A percentile compares a stretch with the other conserved stretches of the same genome.
These are phyloP conservation scores for Colletotrichum godetiae DNA, from an alignment of 2,329 filamentous ascomycete genomes.

Conservation along the genomic window DNA sequence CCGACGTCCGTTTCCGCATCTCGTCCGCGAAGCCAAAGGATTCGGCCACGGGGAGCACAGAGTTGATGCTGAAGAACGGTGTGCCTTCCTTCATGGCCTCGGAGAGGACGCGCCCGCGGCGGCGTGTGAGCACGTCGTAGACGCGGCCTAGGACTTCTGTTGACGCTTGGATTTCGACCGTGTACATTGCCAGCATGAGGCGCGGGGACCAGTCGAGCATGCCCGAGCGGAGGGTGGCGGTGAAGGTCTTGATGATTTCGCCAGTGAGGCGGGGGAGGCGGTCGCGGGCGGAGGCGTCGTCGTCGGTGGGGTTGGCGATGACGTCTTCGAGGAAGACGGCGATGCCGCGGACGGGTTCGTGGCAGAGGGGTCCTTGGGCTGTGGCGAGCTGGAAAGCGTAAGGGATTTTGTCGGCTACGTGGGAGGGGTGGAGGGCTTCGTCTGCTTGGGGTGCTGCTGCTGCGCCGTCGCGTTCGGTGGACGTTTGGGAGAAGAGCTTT, in stretches of 20 bases:
- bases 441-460: constrained; percentile 51
- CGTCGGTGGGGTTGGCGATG: constrained; percentile 62
- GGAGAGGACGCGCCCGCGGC: constrained; percentile 87
- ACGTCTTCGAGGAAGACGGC: constrained; percentile 91
- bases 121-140: constrained; percentile 96
- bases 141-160: constrained; percentile 95
- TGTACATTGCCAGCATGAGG: constrained; percentile 98
- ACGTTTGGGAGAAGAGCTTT: constrained; percentile 68
- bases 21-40: constrained; percentile 97
- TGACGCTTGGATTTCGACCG: constrained; percentile 95
- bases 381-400: constrained; percentile 96
- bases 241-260: constrained; percentile 90
- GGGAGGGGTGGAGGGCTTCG: constrained; percentile 67
- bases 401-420: constrained; percentile 89
- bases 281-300: constrained; percentile 69
- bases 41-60: constrained; percentile 89
- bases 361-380: constrained; percentile 88
- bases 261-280: constrained; percentile 85
- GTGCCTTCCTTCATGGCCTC: constrained; percentile 96
- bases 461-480: constrained; percentile 43
- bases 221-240: constrained; percentile 83
- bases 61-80: constrained; percentile 94
- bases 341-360: constrained; percentile 92
- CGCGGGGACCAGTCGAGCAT: constrained; percentile 97
- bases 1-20: constrained; percentile 93